Evolutionary conservation across 1,139 yeast species (phyloP).

Genomic region (Hyphopichia buzzinii): DNA sequence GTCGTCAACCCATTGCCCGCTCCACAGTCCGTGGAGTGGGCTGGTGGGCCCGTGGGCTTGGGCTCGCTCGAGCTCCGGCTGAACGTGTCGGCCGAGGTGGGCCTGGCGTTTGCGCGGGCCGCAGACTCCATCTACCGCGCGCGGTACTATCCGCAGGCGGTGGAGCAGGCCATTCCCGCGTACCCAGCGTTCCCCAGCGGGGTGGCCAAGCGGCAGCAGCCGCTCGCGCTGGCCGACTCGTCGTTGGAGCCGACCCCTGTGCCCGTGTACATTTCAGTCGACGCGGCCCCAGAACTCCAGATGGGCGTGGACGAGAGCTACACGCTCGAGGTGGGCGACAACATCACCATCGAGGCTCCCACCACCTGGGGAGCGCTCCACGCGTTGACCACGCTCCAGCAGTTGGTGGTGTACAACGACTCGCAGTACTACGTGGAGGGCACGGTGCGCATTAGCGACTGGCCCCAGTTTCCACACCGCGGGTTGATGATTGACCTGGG

Average conservation of each 20-base stretch:
- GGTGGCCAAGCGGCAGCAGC: constrained; percentile 13
- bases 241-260: constrained; percentile 8
- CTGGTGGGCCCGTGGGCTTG: constrained; percentile 2
- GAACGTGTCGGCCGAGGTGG: constrained; percentile 6
- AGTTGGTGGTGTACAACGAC: constrained; percentile 31
- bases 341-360: constrained; percentile 25
- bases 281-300: constrained; percentile 21
- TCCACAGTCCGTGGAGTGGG: constrained; percentile 10
- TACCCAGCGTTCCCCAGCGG: constrained; percentile 12
- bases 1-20: constrained; percentile 14
- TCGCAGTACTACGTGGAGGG: constrained; percentile 27
- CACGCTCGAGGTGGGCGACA: constrained; percentile 16
- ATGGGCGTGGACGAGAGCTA: constrained; percentile 40
- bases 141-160: constrained; percentile 30
- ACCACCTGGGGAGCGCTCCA: constrained; percentile 49
- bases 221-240: constrained; percentile 17
- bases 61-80: neutral
- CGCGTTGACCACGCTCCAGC: constrained; percentile 45
- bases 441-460: constrained; percentile 34
- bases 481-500: constrained; percentile 47
- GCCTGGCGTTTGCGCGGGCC: constrained; percentile 18
- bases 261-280: constrained; percentile 2
- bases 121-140: constrained; percentile 13
- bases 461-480: constrained; percentile 42
- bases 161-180: constrained; percentile 15